Evolutionary conservation across 495 filamentous ascomycete species (phyloP).

Genomic region (Venustampulla echinocandica): DNA sequence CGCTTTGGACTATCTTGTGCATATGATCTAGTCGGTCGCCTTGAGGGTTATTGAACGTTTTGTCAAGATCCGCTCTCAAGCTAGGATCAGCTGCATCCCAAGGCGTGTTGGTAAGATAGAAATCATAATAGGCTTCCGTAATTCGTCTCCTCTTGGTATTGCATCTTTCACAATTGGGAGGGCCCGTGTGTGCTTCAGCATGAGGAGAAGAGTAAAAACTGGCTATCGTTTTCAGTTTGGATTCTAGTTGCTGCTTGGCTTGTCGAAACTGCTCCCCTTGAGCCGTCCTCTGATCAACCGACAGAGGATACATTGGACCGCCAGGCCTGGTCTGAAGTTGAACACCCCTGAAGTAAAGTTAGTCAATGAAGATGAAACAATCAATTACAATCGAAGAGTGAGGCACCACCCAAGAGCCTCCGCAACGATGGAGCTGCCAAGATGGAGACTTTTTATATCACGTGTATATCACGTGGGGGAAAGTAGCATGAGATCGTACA

Average conservation of each 20-base stretch:
- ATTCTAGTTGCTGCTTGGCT: conserved; percentile 9
- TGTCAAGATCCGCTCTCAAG: conserved; percentile 17
- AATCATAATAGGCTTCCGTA: conserved; percentile 20
- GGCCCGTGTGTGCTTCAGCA: conserved; percentile 22
- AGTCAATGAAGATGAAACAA: too few relatives aligned
- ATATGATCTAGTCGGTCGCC: conserved; percentile 18
- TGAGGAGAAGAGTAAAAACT: conserved; percentile 21
- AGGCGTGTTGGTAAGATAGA: conserved; percentile 23
- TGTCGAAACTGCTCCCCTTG: conserved; percentile 10
- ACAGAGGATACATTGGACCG: conserved; percentile 10
- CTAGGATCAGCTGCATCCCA: conserved; percentile 11
- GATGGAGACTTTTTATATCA: not conserved
- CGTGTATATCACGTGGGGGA: conserved; percentile 1
- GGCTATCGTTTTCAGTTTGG: conserved; percentile 13
- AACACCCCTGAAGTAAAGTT: too few relatives aligned
- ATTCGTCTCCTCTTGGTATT: conserved; percentile 21
- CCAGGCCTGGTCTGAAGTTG: not conserved
- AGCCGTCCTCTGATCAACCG: conserved; percentile 11
- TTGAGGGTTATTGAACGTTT: conserved; percentile 23
- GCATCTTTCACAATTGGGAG: conserved; percentile 22
- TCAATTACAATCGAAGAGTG: not conserved
- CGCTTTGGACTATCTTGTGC: conserved; percentile 7
- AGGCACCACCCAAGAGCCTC: not conserved
- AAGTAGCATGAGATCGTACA: not conserved
- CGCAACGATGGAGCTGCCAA: not conserved